phyloP scores from a whole-genome alignment of 768 basidiomycete genomes.

The Tulasnella sp. region DNA sequence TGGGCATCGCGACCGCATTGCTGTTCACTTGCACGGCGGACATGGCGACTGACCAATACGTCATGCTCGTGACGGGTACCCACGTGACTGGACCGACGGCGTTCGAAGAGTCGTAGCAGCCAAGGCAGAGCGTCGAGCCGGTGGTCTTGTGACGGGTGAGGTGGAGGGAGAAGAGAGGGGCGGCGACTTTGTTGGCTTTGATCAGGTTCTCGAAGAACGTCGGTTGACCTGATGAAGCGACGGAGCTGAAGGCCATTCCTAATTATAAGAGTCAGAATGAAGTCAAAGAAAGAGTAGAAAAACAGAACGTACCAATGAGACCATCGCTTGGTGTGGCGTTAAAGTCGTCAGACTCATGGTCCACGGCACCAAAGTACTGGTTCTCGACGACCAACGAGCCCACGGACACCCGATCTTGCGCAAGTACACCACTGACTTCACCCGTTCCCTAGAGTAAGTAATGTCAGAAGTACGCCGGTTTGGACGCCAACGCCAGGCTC shows the following conservation, averaged over 20 bases:
- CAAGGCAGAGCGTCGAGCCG: conserved; percentile 54
- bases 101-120: conserved; percentile 44
- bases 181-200: conserved; percentile 40
- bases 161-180: conserved; percentile 58
- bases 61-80: conserved; percentile 46
- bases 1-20: conserved; percentile 17
- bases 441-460: conserved; percentile 48
- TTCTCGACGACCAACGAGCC: conserved; percentile 45
- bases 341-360: conserved; percentile 50
- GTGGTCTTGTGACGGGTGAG: conserved; percentile 43
- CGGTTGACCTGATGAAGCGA: conserved; percentile 46
- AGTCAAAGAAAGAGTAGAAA: neutral
- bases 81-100: conserved; percentile 41
- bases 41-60: conserved; percentile 59
- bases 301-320: conserved; percentile 39
- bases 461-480: neutral
- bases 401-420: conserved; percentile 50
- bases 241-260: conserved; percentile 60
- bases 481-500: conserved; percentile 26
- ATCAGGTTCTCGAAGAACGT: conserved; percentile 68
- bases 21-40: conserved; percentile 45
- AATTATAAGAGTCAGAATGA: neutral
- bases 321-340: conserved; percentile 52
- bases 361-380: conserved; percentile 58
- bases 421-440: conserved; percentile 49